A percentile compares a stretch with the other conserved stretches of the same genome.
These are phyloP conservation scores for Ammopiptanthus mongolicus DNA, from an alignment of 306 rosid species.

Conservation along the genomic window DNA sequence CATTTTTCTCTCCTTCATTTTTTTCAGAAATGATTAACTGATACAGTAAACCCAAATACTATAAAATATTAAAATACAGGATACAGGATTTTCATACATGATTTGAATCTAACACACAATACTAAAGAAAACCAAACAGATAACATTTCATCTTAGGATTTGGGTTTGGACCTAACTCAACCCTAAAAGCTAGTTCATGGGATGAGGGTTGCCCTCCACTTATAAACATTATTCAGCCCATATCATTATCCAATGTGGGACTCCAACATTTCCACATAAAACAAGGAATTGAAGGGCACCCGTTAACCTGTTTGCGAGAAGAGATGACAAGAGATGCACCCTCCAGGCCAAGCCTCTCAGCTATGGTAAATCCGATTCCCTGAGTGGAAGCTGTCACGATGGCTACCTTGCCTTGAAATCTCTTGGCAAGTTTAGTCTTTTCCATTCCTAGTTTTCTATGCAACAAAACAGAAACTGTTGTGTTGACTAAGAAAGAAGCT, in stretches of 20 bases:
- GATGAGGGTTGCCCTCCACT: too few relatives aligned
- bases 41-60: neutral
- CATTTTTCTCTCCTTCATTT: neutral
- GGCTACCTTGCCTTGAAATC: slow-evolving; percentile 76
- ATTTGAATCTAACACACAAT: neutral
- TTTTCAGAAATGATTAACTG: neutral
- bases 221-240: too few relatives aligned
- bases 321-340: slow-evolving; percentile 92
- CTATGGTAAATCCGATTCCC: slow-evolving; percentile 86
- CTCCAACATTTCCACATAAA: neutral
- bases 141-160: too few relatives aligned
- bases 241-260: too few relatives aligned
- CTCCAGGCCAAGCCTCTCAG: slow-evolving; percentile 84
- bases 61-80: too few relatives aligned
- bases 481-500: neutral
- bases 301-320: slow-evolving; percentile 66
- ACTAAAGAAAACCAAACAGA: neutral
- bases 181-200: too few relatives aligned
- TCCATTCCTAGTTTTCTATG: neutral
- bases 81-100: neutral
- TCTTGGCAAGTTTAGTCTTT: slow-evolving; percentile 18
- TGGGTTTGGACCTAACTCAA: too few relatives aligned
- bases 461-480: neutral
- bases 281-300: neutral
- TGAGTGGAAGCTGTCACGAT: slow-evolving; percentile 96